Percentiles rank a stretch among this genome's conserved stretches.
Conservation (phyloP, 2,329 filamentous ascomycete genomes). For the Curvularia lunata region DNA sequence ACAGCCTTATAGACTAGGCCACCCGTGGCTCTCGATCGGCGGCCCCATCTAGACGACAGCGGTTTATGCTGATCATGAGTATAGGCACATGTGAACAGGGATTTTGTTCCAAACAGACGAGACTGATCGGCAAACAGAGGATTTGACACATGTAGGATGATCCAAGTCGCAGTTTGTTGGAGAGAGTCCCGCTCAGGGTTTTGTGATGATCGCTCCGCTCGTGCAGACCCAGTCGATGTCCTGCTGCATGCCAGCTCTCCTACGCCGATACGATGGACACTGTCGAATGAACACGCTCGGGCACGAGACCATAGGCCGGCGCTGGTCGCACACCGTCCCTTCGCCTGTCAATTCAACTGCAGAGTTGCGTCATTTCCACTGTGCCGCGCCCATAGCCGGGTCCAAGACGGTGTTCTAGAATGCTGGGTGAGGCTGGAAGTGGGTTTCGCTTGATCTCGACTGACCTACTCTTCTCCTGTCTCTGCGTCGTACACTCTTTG, state of each 20-base stretch:
- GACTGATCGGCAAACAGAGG: neutral
- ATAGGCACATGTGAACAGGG: neutral
- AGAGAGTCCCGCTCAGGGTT: neutral
- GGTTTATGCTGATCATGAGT: neutral
- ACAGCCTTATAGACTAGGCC: neutral
- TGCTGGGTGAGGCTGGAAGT: constrained; percentile 2
- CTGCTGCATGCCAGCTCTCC: neutral
- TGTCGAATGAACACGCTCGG: constrained; percentile 26
- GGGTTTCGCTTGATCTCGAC: constrained; percentile 8
- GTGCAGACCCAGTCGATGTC: constrained; percentile 3
- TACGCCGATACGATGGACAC: neutral
- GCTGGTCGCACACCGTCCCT: constrained; percentile 11
- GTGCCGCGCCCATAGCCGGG: constrained; percentile 6
- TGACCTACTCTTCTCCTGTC: constrained; percentile 2
- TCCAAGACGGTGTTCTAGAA: constrained; percentile 28
- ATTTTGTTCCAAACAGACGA: neutral
- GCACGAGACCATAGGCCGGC: constrained; percentile 15
- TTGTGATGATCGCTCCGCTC: constrained; percentile 8
- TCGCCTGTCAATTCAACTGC: constrained; percentile 10
- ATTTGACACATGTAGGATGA: neutral
- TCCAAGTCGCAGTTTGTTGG: neutral
- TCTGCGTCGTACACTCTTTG: constrained; percentile 1
- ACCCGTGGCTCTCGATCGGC: neutral
- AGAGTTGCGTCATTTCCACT: constrained; percentile 21
- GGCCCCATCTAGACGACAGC: neutral